Evolutionary conservation across 108 stramenopile genomes (phyloP).

Genomic region (Nitzschia putrida): DNA sequence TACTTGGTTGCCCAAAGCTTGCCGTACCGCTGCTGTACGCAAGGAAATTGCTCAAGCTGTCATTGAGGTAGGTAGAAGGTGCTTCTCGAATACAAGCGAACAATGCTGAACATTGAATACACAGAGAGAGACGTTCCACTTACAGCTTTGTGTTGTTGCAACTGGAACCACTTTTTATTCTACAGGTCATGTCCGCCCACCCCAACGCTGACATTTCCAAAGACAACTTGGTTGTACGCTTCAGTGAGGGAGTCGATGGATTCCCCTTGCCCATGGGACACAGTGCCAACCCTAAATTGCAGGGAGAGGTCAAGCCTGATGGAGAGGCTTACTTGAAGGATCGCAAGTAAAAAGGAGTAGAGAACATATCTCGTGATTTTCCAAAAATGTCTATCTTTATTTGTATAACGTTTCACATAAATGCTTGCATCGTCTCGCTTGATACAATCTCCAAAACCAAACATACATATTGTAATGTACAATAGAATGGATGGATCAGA

Average conservation of each 20-base stretch:
- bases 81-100: too few species aligned
- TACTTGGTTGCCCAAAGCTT: conserved; percentile 61
- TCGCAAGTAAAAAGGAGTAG: conserved; percentile 18
- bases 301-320: conserved; percentile 37
- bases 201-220: conserved; percentile 45
- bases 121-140: too few species aligned
- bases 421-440: too few species aligned
- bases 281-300: conserved; percentile 43
- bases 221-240: conserved; percentile 57
- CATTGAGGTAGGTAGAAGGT: conserved; percentile 45
- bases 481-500: too few species aligned
- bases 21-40: conserved; percentile 51
- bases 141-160: too few species aligned
- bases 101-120: too few species aligned
- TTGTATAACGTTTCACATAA: too few species aligned
- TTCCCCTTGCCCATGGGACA: conserved; percentile 62
- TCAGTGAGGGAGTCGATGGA: conserved; percentile 57
- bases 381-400: too few species aligned
- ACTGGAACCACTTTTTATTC: too few species aligned
- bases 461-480: too few species aligned
- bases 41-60: conserved; percentile 57
- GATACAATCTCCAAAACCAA: too few species aligned
- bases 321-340: conserved; percentile 55
- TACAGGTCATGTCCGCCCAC: conserved; percentile 38
- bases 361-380: too few species aligned